Evolutionary conservation across 352 stramenopile species (phyloP).

Genomic region (Pythium diclinum): DNA sequence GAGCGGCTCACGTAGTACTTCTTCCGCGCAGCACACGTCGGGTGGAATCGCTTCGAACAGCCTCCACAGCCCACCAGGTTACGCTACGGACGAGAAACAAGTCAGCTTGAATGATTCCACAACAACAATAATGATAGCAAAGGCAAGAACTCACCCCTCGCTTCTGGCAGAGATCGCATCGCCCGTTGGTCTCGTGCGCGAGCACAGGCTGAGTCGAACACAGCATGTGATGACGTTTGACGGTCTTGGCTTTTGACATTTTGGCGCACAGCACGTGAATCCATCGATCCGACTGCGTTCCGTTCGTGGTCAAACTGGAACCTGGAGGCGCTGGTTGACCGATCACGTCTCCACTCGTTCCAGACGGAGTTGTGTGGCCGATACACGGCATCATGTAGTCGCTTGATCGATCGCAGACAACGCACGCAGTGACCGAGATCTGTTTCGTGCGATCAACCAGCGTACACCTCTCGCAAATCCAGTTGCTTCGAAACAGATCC

Average conservation of each 20-base stretch:
- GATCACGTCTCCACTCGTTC: neutral
- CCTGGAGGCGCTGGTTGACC: neutral
- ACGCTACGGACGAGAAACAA: conserved; percentile 30
- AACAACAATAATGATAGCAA: neutral
- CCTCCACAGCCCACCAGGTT: conserved; percentile 51
- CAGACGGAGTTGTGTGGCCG: conserved; percentile 9
- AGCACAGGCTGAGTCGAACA: conserved; percentile 36
- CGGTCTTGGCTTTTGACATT: conserved; percentile 63
- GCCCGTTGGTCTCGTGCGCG: conserved; percentile 23
- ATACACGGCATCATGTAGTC: conserved; percentile 84
- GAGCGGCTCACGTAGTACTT: conserved; percentile 61
- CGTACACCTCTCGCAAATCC: conserved; percentile 82
- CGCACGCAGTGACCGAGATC: conserved; percentile 39
- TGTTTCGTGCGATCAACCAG: conserved; percentile 37
- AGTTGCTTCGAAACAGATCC: conserved; percentile 71
- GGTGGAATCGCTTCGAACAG: conserved; percentile 69
- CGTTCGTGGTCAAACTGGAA: neutral
- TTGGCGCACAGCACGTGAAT: conserved; percentile 79
- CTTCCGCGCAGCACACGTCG: conserved; percentile 67
- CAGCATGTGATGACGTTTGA: conserved; percentile 65
- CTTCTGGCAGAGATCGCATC: conserved; percentile 61
- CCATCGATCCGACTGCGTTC: conserved; percentile 38
- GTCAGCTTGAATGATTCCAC: neutral
- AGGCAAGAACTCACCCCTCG: conserved; percentile 32
- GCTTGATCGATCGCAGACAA: conserved; percentile 59